These are phyloP conservation scores for Crithidia mellificae DNA, from an alignment of 208 protist species.

Conservation along the genomic window DNA sequence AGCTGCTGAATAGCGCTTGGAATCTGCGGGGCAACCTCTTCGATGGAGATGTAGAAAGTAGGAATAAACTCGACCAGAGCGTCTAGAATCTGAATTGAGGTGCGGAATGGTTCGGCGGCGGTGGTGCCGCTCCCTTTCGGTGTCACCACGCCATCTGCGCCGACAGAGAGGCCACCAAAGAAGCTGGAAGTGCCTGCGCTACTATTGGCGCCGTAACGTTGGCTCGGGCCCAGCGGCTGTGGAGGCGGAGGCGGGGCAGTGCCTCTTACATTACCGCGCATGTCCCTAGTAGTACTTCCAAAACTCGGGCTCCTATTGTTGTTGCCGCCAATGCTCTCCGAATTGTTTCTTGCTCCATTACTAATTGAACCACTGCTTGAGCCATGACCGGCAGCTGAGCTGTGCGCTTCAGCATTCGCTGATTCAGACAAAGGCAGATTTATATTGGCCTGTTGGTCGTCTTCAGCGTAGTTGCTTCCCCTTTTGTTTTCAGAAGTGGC, in stretches of 20 bases:
- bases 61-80: conserved; percentile 76
- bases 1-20: conserved; percentile 50
- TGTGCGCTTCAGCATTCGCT: too few relatives aligned
- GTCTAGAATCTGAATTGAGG: conserved; percentile 57
- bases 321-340: too few relatives aligned
- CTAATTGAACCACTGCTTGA: too few relatives aligned
- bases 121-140: too few relatives aligned
- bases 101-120: conserved; percentile 19
- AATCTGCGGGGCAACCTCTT: conserved; percentile 51
- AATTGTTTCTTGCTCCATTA: too few relatives aligned
- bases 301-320: neutral
- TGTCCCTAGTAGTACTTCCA: too few relatives aligned
- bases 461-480: too few relatives aligned
- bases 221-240: conserved; percentile 10
- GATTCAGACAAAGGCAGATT: too few relatives aligned
- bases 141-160: too few relatives aligned
- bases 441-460: too few relatives aligned
- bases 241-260: conserved; percentile 37
- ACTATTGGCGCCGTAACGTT: conserved; percentile 8
- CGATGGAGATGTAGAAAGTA: conserved; percentile 71
- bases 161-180: neutral
- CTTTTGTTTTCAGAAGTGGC: too few relatives aligned
- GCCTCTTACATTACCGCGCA: neutral
- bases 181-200: neutral
- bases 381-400: too few relatives aligned